Evolutionary conservation across 2,329 filamentous ascomycete genomes (phyloP), one percentile per base, ranked within the genome.

Genomic region (Plenodomus tracheiphilus): DNA sequence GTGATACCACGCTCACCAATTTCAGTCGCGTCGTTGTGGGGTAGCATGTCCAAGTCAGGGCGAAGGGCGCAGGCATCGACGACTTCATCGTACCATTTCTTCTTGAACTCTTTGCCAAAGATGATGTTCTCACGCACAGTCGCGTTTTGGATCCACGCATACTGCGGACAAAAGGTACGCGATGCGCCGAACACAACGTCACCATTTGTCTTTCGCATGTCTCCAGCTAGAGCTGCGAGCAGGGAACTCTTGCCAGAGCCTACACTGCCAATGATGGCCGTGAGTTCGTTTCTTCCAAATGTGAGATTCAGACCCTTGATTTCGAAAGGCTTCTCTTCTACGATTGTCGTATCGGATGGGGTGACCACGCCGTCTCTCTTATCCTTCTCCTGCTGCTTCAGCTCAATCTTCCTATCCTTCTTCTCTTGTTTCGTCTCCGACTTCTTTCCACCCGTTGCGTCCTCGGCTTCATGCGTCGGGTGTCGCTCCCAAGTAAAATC

Each of bases 1-100:
- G 91, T 97, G 65, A 97, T 97, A 44, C 94, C 93, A 53, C 91
- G 86, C 72, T 97, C 94, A 20, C 93, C 94, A 65, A 97, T 96
- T 70, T 97, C 93, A 0, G 93, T 99, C 61, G 82, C 74, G 62
- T 97, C 94, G 13, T 91, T 89, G 48, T 88, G 84, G 0, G 93
- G 93, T n/a, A 97, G 79, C 85, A 96, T 96, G 40, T 96, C 90
- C 6, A 97, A 74, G 77, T 99, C 93, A 0, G 88, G 84, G 43
- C 87, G 80, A 9, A 97, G 78, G 1, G 93, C 91, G 70, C 93
- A 97, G 9, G 91, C 90, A 68, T 88, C 82, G 25, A 96, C 80
- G n/a, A 96, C 91, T 43, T 88, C 75, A 38, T 87, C 81, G 65
- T 96, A 96, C 92, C 93, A 96, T 2, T 77, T 75, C 49, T 80